Base-by-base conservation (phyloP, 2,329 filamentous ascomycete species). In the Penicillium sp. region DNA sequence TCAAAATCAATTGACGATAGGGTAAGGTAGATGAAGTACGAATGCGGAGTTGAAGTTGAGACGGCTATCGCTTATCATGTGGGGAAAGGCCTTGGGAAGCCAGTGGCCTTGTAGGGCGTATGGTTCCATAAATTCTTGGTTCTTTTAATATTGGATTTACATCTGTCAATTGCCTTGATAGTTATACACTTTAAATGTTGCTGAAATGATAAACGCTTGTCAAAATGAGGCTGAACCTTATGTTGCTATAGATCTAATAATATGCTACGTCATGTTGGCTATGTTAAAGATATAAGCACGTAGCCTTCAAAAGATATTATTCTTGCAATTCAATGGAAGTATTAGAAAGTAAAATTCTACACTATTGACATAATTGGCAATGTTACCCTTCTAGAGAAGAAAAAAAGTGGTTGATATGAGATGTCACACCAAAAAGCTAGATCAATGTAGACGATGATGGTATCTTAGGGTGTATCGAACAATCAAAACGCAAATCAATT, bases 11-110 rank as follows among this genome's bases (percentile, higher is more conserved):
- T 52, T 42, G 51, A 28, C 40, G 38, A 19, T 11, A 17, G 4
- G 35, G 11, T 50, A 11, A 30, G n/a, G 26, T 17, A 35, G 25
- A 31, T 22, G 36, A 26, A 48, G 51, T 31, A 33, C 17, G 19
- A 25, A 54, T 49, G 46, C 35, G 25, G 51, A 45, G 50, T 26
- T 52, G 49, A 58, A 50, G 36, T 41, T 25, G 9, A 42, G 48
- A 40, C 41, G n/a, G 49, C 47, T 63, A 63, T 64, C 62, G 57
- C 60, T 64, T 64, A 63, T 64, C 60, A 53, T 56, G 52, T 56
- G 58, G 56, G 56, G 58, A 51, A 51, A 35, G 16, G 6, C 6
- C 6, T 8, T 28, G 4, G 26, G 26, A 16, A 16, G 30, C 30
- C 30, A 31, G 12, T 10, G 14, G 31, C 31, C 37, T 31, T 25